Conservation (phyloP, 1,284 basidiomycete genomes). For the Rhodotorula sp. region DNA sequence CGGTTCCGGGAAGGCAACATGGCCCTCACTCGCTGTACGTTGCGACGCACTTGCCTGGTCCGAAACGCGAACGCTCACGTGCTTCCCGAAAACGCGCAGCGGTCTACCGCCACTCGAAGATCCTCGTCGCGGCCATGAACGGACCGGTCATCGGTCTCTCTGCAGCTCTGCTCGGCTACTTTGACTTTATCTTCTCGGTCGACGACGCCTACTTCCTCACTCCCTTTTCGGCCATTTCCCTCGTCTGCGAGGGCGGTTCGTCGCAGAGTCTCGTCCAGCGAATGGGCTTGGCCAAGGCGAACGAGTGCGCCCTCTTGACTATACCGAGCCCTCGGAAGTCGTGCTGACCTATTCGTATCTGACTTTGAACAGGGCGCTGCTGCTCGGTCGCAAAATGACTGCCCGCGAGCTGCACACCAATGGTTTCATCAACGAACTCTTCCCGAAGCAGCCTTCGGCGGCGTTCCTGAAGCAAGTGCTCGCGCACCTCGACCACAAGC, state of each 20-base stretch:
- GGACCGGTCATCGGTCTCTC: slow-evolving; percentile 36
- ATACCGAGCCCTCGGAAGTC: neutral
- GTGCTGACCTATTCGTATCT: too few species aligned
- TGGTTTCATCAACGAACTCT: slow-evolving; percentile 37
- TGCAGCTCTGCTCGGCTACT: slow-evolving; percentile 26
- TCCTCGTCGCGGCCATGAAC: slow-evolving; percentile 35
- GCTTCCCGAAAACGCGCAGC: neutral
- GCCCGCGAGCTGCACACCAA: slow-evolving; percentile 23
- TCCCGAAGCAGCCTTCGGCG: slow-evolving; percentile 16
- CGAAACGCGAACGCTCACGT: neutral
- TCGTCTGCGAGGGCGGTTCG: slow-evolving; percentile 37
- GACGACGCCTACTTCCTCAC: slow-evolving; percentile 39
- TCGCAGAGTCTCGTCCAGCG: slow-evolving; percentile 31
- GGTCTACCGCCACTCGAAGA: slow-evolving; percentile 34
- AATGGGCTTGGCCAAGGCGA: slow-evolving; percentile 36
- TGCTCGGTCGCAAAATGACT: slow-evolving; percentile 35
- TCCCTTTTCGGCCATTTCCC: slow-evolving; percentile 35
- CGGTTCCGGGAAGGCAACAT: slow-evolving; percentile 28
- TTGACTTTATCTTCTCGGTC: slow-evolving; percentile 38
- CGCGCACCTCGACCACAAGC: slow-evolving; percentile 24
- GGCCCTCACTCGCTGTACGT: slow-evolving; percentile 24
- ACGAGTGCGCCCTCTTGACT: slow-evolving; percentile 13
- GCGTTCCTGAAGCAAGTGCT: slow-evolving; percentile 12
- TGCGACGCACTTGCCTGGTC: fast-evolving
- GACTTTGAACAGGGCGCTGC: slow-evolving; percentile 31